phyloP scores from a whole-genome alignment of 176 grass and related monocot genomes.

The Oropetium thomaeum region DNA sequence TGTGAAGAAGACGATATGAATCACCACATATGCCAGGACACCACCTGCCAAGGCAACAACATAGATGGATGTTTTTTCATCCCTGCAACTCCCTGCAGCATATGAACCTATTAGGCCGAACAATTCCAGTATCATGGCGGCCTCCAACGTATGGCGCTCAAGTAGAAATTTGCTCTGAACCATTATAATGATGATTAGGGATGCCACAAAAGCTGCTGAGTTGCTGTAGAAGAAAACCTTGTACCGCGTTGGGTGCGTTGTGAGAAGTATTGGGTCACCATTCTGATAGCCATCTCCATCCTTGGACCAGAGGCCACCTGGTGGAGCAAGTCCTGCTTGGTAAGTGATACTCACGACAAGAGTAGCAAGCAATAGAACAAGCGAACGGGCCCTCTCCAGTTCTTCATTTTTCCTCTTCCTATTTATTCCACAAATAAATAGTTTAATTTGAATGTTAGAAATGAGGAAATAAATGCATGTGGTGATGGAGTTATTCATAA shows the following conservation, averaged over 20 bases:
- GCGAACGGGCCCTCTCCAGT: background rate
- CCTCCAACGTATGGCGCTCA: constrained; percentile 1
- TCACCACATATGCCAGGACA: constrained; percentile 37
- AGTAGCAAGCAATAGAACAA: constrained; percentile 50
- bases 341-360: constrained; percentile 49
- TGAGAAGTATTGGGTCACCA: constrained; percentile 30
- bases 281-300: background rate
- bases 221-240: constrained; percentile 52
- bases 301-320: constrained; percentile 44
- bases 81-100: constrained; percentile 40
- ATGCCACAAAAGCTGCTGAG: constrained; percentile 37
- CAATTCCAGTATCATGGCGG: constrained; percentile 39
- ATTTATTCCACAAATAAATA: background rate
- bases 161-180: constrained; percentile 31
- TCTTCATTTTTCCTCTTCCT: background rate
- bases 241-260: background rate
- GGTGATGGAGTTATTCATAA: background rate
- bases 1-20: constrained; percentile 43
- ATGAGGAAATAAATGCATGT: background rate
- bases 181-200: constrained; percentile 40
- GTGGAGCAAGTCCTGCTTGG: constrained; percentile 42
- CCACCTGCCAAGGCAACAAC: constrained; percentile 24
- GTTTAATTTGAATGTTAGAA: background rate
- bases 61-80: constrained; percentile 12
- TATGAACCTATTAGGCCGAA: constrained; percentile 43